phyloP scores from a whole-genome alignment of 331 rosid species.

The Acacia concinna region DNA sequence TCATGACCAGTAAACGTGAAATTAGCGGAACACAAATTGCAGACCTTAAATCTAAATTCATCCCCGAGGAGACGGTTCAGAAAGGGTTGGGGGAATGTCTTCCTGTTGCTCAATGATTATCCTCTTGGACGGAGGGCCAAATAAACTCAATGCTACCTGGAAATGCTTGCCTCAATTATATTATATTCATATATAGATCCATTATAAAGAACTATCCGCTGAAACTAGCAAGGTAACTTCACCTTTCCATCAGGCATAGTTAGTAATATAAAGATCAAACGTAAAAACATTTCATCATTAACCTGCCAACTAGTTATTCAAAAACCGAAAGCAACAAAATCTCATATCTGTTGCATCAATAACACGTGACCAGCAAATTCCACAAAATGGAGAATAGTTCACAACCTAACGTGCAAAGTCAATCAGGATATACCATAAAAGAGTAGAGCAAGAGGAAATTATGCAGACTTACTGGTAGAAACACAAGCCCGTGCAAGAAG shows the following conservation, averaged over 20 bases:
- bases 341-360: not conserved
- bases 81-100: constrained; percentile 41
- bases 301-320: constrained; percentile 4
- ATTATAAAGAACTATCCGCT: not conserved
- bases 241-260: not conserved
- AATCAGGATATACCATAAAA: not conserved
- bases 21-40: constrained; percentile 16
- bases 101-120: constrained; percentile 37
- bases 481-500: constrained; percentile 93
- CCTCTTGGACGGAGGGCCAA: constrained; percentile 76
- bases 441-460: constrained; percentile 20
- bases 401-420: not conserved
- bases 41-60: constrained; percentile 21
- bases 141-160: constrained; percentile 82
- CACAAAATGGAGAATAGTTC: constrained; percentile 8
- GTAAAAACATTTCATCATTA: not conserved
- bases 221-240: not conserved
- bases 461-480: constrained; percentile 75
- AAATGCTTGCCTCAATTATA: constrained; percentile 1
- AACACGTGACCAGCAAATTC: constrained; percentile 20
- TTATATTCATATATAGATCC: not conserved
- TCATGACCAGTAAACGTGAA: constrained; percentile 13
- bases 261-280: not conserved
- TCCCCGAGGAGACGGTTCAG: constrained; percentile 25
- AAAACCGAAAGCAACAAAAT: not conserved